A percentile compares a stretch with the other conserved stretches of the same genome.
Evolutionary conservation across 352 stramenopile genomes (phyloP).

Genomic region (Plasmopara viticola): DNA sequence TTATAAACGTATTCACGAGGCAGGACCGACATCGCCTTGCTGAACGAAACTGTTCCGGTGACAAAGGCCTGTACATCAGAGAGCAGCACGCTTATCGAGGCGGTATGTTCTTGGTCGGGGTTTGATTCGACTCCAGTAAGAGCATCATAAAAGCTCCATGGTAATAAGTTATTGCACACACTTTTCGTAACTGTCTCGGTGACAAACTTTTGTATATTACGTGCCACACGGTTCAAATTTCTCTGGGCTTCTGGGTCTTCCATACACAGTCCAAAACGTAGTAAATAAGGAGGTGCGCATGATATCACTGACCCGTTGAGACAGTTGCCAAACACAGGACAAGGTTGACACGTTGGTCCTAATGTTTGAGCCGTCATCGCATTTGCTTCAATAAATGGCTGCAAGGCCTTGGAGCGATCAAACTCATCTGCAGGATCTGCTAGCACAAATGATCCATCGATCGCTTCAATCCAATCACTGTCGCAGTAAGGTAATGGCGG

Average conservation of each 20-base stretch:
- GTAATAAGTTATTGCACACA: conserved; percentile 27
- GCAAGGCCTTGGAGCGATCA: conserved; percentile 40
- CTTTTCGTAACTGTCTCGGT: conserved; percentile 25
- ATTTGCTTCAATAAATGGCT: conserved; percentile 34
- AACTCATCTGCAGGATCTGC: conserved; percentile 23
- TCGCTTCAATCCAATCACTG: conserved; percentile 31
- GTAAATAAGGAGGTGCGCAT: conserved; percentile 42
- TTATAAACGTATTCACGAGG: conserved; percentile 52
- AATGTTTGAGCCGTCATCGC: conserved; percentile 5
- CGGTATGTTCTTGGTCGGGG: conserved; percentile 6
- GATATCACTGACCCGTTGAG: conserved; percentile 38
- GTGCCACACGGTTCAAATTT: conserved; percentile 37
- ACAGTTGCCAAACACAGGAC: conserved; percentile 57
- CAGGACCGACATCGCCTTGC: conserved; percentile 34
- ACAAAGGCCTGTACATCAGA: conserved; percentile 46
- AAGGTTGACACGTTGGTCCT: conserved; percentile 33
- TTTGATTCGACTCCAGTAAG: background rate
- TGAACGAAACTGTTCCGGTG: conserved; percentile 34
- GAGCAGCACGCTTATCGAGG: conserved; percentile 37
- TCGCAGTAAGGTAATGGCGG: conserved; percentile 46
- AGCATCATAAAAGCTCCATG: conserved; percentile 26
- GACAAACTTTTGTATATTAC: conserved; percentile 44
- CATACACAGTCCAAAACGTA: conserved; percentile 42
- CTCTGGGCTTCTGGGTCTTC: conserved; percentile 48
- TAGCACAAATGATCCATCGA: conserved; percentile 20